Evolutionary conservation across 75 land plant species (phyloP), one percentile per base, ranked within the genome.

Genomic region (Adiantum capillusveneris): DNA sequence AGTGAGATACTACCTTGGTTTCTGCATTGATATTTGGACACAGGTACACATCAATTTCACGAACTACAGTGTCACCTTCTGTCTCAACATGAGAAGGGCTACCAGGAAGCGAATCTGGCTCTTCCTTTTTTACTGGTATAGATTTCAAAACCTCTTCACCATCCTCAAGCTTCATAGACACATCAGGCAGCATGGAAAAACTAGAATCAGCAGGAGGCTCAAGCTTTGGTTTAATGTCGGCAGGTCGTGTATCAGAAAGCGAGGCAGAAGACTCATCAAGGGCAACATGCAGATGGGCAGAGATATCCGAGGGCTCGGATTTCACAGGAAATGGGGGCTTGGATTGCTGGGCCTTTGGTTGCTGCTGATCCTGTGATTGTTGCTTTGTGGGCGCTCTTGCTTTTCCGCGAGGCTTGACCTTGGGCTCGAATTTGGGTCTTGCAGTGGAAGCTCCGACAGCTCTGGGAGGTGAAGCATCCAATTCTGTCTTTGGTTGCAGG

Each of bases 1-100:
- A n/a, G n/a, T n/a, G n/a, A n/a, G n/a, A n/a, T n/a, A n/a, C n/a
- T 9, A 85, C 90, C 79, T 87, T 49, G 17, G 81, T 70, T 36
- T 84, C 66, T 6, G 62, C 58, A 53, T 86, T 83, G 26, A 73
- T 49, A 2, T 46, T 31, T 18, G 84, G 84, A 62, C 56, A 69
- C 57, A 81, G 64, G 66, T 71, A 78, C 9, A 87, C 84, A 36
- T 87, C 91, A 41, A 87, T 84, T 64, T 87, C 91, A 1, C 88
- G 60, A 13, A 87, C 77, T 44, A 87, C 80, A 11, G 28, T 44
- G 63, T 86, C 81, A 5, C 9, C 7, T 30, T 57, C 81, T 5
- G 44, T 31, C 0, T 46, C 42, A 12, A 55, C 12, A 57, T 44
- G 2, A 6, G 63, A 54, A 0, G 31, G 31, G 28, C 44, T 51